Evolutionary conservation across 2,329 filamentous ascomycete genomes (phyloP).

Genomic region (Fusarium tupiense): DNA sequence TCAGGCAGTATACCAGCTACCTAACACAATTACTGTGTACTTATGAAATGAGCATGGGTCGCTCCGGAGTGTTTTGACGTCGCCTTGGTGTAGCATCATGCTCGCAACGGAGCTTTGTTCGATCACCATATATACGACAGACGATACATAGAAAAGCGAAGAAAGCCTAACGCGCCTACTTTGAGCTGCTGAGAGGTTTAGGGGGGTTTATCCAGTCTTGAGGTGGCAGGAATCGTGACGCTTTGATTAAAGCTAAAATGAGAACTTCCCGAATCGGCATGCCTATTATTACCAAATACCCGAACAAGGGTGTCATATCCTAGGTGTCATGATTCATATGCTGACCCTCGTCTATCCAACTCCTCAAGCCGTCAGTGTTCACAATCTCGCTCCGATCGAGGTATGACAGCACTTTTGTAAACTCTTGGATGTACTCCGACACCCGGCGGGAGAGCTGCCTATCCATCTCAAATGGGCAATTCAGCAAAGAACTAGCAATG

Average conservation of each 20-base stretch:
- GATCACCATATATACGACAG: background rate
- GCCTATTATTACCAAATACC: background rate
- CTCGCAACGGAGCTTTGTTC: fast-evolving
- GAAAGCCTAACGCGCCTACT: background rate
- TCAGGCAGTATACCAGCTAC: too few species aligned
- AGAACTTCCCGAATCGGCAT: background rate
- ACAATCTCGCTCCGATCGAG: conserved; percentile 6
- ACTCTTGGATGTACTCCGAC: background rate
- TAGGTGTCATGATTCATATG: background rate
- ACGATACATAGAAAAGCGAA: background rate
- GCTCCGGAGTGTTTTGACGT: background rate
- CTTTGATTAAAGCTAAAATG: too few species aligned
- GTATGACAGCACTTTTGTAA: conserved; percentile 1
- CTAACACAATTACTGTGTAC: background rate
- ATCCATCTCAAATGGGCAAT: background rate
- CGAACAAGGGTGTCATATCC: too few species aligned
- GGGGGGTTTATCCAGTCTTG: background rate
- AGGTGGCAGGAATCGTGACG: too few species aligned
- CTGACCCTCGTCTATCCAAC: conserved; percentile 4
- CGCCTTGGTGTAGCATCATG: background rate
- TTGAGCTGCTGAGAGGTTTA: background rate
- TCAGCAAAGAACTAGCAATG: background rate
- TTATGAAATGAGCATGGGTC: background rate
- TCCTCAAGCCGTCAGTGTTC: background rate
- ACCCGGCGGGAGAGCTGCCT: background rate